Conservation (phyloP, 2,329 filamentous ascomycete genomes). For the Pseudocercospora cruenta region DNA sequence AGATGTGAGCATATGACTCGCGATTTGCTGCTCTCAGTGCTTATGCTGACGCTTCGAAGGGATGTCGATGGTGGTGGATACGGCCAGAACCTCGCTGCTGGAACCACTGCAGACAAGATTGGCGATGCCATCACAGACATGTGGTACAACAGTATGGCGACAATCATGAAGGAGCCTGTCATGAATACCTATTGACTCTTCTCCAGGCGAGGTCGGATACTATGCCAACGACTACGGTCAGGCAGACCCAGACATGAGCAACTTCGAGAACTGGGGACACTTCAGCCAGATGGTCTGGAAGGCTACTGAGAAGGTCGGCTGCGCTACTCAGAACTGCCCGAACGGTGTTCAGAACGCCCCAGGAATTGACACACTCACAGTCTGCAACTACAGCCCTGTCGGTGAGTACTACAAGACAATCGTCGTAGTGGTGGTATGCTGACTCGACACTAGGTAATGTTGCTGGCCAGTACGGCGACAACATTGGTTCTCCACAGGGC, state of each 20-base stretch:
- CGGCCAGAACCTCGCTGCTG: slow-evolving; percentile 89
- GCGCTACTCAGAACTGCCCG: slow-evolving; percentile 59
- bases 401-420: slow-evolving; percentile 56
- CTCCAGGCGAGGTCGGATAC: slow-evolving; percentile 63
- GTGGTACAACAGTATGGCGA: slow-evolving; percentile 72
- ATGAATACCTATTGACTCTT: background rate
- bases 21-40: background rate
- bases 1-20: slow-evolving; percentile 62
- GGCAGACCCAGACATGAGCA: slow-evolving; percentile 59
- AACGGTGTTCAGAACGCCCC: slow-evolving; percentile 47
- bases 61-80: slow-evolving; percentile 65
- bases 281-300: slow-evolving; percentile 76
- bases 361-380: slow-evolving; percentile 64
- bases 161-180: too few relatives aligned
- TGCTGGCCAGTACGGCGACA: slow-evolving; percentile 15
- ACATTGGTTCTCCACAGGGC: slow-evolving; percentile 15
- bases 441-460: slow-evolving; percentile 8
- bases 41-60: slow-evolving; percentile 39
- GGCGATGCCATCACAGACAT: slow-evolving; percentile 71
- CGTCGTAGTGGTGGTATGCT: background rate
- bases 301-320: slow-evolving; percentile 63
- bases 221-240: slow-evolving; percentile 42
- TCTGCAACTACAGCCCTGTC: slow-evolving; percentile 80
- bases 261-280: slow-evolving; percentile 70
- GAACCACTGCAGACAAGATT: slow-evolving; percentile 58